Percentiles rank a stretch among this genome's conserved stretches.
Evolutionary conservation across 1,284 basidiomycete species (phyloP).

Genomic region (Pholiota adiposa): DNA sequence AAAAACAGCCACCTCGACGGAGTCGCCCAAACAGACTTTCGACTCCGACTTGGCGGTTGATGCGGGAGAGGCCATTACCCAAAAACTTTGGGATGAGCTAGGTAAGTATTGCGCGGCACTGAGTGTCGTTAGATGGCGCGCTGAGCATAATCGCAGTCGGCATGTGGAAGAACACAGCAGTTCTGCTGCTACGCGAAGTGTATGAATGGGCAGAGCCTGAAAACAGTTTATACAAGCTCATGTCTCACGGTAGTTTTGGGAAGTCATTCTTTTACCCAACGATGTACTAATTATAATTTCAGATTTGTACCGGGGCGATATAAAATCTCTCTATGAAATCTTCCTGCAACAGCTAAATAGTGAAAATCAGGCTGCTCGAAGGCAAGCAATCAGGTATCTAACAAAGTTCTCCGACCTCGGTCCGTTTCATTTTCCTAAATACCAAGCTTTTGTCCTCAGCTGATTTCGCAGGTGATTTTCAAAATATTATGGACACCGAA

Average conservation of each 20-base stretch:
- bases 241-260: not conserved
- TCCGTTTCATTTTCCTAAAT: not conserved
- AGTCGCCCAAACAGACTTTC: not conserved
- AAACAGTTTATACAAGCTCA: not conserved
- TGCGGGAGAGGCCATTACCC: not conserved
- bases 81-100: not conserved
- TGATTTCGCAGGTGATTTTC: not conserved
- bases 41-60: not conserved
- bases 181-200: not conserved
- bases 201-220: not conserved
- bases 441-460: not conserved
- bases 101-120: not conserved
- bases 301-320: not conserved
- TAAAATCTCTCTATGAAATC: not conserved
- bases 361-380: not conserved
- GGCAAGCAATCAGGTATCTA: not conserved
- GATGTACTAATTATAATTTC: not conserved
- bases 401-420: not conserved
- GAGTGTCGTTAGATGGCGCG: too few species aligned
- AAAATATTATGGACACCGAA: not conserved
- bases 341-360: not conserved
- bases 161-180: not conserved
- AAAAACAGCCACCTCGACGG: not conserved
- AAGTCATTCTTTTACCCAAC: not conserved
- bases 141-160: not conserved